Percentiles rank a stretch among this genome's conserved stretches.
phyloP scores from a whole-genome alignment of 164 flowering plant genomes.

The Cinnamomum micranthum region DNA sequence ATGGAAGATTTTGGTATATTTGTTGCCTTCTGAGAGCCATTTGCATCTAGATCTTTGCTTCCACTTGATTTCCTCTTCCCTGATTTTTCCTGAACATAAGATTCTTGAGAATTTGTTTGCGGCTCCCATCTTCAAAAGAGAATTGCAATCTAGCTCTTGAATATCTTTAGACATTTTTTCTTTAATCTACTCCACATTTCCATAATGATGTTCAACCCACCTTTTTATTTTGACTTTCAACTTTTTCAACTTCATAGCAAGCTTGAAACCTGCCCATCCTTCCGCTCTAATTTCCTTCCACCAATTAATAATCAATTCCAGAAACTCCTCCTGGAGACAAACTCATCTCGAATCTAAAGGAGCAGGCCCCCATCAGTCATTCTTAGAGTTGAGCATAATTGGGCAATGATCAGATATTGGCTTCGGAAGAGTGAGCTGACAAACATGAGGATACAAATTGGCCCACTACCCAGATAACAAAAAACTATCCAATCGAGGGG shows the following conservation, averaged over 20 bases:
- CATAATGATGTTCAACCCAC: not conserved
- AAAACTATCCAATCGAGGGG: not conserved
- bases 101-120: not conserved
- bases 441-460: not conserved
- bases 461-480: not conserved
- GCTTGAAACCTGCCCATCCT: not conserved
- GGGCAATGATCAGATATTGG: not conserved
- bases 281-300: not conserved
- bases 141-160: not conserved
- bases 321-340: not conserved
- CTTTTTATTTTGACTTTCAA: not conserved
- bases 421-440: not conserved
- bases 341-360: not conserved
- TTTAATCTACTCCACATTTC: not conserved
- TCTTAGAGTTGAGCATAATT: not conserved
- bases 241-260: not conserved
- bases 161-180: not conserved
- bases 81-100: not conserved
- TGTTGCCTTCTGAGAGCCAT: not conserved
- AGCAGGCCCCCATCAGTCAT: not conserved
- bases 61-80: not conserved
- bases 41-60: not conserved
- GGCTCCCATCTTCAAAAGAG: not conserved
- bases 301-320: not conserved
- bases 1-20: not conserved